Conservation (phyloP, 139 green algal species). For the Coelastrella sp. region DNA sequence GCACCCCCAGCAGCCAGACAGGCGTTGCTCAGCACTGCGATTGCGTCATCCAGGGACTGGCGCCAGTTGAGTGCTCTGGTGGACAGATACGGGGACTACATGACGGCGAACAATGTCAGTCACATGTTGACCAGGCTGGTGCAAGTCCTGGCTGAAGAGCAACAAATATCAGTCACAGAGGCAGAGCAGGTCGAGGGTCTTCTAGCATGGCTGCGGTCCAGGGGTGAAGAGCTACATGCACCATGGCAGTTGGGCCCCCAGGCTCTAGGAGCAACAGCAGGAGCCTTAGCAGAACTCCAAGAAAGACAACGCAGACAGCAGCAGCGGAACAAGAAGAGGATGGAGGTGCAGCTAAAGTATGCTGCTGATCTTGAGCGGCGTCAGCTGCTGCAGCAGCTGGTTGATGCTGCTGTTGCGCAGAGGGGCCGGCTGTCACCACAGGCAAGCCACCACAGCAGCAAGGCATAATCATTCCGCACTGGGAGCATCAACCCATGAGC, state of each 20-base stretch:
- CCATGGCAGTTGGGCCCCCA: conserved; percentile 23
- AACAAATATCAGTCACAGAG: not conserved
- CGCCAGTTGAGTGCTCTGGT: conserved; percentile 21
- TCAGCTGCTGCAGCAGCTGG: conserved; percentile 38
- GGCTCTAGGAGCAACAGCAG: conserved; percentile 25
- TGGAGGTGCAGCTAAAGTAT: not conserved
- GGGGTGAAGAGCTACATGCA: conserved; percentile 14
- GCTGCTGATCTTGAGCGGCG: not conserved
- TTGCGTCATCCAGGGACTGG: not conserved
- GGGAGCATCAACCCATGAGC: not conserved
- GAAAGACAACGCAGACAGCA: conserved; percentile 32
- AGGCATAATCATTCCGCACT: not conserved
- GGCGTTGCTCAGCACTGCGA: conserved; percentile 27
- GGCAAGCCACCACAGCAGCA: not conserved
- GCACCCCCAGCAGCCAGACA: conserved; percentile 1
- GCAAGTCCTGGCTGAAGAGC: conserved; percentile 7
- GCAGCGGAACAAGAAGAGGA: not conserved
- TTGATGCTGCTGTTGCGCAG: conserved; percentile 32
- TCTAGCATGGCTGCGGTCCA: conserved; percentile 20
- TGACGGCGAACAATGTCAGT: conserved; percentile 7
- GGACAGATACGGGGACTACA: not conserved
- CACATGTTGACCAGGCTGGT: conserved; percentile 6
- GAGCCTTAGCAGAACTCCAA: not conserved
- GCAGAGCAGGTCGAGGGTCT: conserved; percentile 37
- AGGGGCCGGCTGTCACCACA: conserved; percentile 8